Percentiles rank a stretch among this genome's conserved stretches.
Evolutionary conservation across 257 asterid genomes (phyloP).

Genomic region (Gentiana dahurica): DNA sequence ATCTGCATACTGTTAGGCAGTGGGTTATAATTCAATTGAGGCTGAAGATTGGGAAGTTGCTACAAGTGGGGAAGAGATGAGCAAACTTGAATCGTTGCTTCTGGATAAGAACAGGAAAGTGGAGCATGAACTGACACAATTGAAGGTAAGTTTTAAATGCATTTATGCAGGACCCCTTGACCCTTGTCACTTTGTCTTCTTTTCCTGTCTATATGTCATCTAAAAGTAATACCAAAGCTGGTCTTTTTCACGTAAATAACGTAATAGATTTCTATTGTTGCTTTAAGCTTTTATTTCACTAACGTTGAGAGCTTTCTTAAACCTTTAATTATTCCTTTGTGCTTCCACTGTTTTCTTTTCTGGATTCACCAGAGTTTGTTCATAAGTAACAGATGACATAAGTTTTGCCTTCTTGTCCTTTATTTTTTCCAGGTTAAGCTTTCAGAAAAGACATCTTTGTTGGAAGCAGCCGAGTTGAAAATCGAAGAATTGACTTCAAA

Average conservation of each 20-base stretch:
- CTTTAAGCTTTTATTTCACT: too few species aligned
- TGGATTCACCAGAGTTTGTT: too few species aligned
- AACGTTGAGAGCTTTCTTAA: too few species aligned
- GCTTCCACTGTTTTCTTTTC: too few species aligned
- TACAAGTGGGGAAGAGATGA: slow-evolving; percentile 95
- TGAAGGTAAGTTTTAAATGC: slow-evolving; percentile 41
- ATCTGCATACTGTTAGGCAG: slow-evolving; percentile 50
- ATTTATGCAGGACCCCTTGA: neutral
- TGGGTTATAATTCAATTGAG: slow-evolving; percentile 97
- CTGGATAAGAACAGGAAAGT: slow-evolving; percentile 96
- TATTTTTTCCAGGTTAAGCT: slow-evolving; percentile 58
- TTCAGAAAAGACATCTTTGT: slow-evolving; percentile 63
- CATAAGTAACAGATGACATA: neutral
- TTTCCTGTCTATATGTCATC: neutral
- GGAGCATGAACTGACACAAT: slow-evolving; percentile 95
- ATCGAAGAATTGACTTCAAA: slow-evolving; percentile 55
- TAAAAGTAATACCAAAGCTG: neutral
- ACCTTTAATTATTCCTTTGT: too few species aligned
- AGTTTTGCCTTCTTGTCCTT: slow-evolving; percentile 8
- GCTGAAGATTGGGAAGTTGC: slow-evolving; percentile 99
- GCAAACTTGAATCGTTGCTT: slow-evolving; percentile 90
- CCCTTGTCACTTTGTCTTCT: neutral
- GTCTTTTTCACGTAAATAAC: too few species aligned
- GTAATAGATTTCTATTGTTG: too few species aligned
- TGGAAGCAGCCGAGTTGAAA: slow-evolving; percentile 78